These are phyloP conservation scores for Boletus insuetus DNA, from an alignment of 768 basidiomycete species.

Conservation along the genomic window DNA sequence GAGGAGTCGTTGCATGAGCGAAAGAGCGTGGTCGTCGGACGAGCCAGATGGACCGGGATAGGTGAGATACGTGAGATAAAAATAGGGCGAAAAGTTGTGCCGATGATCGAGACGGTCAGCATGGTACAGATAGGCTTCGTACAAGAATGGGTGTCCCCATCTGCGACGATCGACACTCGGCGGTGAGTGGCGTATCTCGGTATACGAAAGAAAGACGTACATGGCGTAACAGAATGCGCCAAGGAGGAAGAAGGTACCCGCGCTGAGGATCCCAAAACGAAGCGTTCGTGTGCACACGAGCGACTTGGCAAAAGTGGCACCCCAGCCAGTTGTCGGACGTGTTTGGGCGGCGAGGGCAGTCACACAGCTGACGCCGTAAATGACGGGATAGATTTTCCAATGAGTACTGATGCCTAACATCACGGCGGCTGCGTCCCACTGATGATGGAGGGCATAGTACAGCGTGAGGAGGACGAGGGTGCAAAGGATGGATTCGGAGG, in stretches of 20 bases:
- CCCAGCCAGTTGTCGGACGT: conserved; percentile 17
- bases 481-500: conserved; percentile 86
- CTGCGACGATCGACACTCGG: conserved; percentile 38
- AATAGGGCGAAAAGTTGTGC: conserved; percentile 98
- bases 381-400: conserved; percentile 96
- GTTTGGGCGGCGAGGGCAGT: conserved; percentile 24
- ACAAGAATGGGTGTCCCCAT: conserved; percentile 92
- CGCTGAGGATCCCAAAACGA: conserved; percentile 68
- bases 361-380: conserved; percentile 82
- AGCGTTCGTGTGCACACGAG: conserved; percentile 52
- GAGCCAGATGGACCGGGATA: conserved; percentile 47
- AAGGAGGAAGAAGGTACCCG: conserved; percentile 61
- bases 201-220: conserved; percentile 44
- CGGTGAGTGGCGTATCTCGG: not conserved
- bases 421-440: conserved; percentile 66
- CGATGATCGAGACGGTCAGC: conserved; percentile 89
- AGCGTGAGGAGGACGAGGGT: conserved; percentile 74
- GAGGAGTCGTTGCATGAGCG: conserved; percentile 43
- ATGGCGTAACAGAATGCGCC: conserved; percentile 68
- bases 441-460: conserved; percentile 52
- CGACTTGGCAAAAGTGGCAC: conserved; percentile 31
- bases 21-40: conserved; percentile 13
- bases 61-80: conserved; percentile 90
- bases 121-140: conserved; percentile 93
- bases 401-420: conserved; percentile 82